Evolutionary conservation across 257 asterid genomes (phyloP), one percentile per base, ranked within the genome.

Genomic region (Nicotiana otophora): DNA sequence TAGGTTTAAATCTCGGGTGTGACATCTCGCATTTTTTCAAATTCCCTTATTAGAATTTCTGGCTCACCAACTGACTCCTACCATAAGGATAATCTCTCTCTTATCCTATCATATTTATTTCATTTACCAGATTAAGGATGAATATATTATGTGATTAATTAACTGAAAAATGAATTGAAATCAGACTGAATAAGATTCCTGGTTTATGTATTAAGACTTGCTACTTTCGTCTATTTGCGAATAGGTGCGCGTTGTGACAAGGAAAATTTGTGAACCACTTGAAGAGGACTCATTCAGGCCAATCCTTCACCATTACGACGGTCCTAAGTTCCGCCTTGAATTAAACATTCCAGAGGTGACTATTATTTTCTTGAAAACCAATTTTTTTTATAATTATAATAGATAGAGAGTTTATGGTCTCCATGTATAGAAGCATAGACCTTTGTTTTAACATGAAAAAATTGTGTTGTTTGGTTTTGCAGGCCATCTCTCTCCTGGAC

Each of bases 271-370:
- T 14, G 98, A 96, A 78, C 98, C 99, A 4, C 17, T 94, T 88
- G 99, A 96, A 78, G 99, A 96, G 84, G 99, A 96, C 85, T 89
- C 98, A 0, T 96, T 96, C 91, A 87, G 99, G 91, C 99, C 99
- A 19, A 90, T 96, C 58, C 97, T 96, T 84, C 97, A 96, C 84
- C 99, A 96, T 84, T 96, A 96, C 48, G 99, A 96, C 30, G 99
- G 98, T 11, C 99, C 99, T 54, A 96, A 96, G 86, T 96, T 96
- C 90, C 98, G 99, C 20, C 98, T 96, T 2, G 99, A 96, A 53
- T 85, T 96, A 66, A 93, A 86, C 86, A 83, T 92, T 64, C 99
- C 98, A 19, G 99, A 96, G 99, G 99, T 95, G 85, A 66, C 34
- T 83, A 53, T 7, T 36, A 4, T 20, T 14, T 17, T 8, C 16